These are phyloP conservation scores for Salix viminalis DNA, from an alignment of 345 rosid species.

Conservation along the genomic window DNA sequence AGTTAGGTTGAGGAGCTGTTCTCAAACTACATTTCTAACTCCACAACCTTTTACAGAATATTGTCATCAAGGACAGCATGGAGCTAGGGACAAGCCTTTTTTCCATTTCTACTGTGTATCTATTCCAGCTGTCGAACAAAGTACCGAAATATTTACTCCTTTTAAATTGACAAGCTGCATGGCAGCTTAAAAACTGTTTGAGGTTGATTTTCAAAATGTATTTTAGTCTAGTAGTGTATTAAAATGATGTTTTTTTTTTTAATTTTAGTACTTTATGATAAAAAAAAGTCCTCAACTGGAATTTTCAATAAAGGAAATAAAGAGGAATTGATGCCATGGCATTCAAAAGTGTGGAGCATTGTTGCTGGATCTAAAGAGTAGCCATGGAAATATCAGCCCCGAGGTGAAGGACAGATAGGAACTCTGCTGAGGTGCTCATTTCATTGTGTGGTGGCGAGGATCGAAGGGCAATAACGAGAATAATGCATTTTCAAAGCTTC, in stretches of 20 bases:
- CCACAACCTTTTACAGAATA: not conserved
- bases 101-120: slow-evolving; percentile 7
- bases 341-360: not conserved
- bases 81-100: not conserved
- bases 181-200: no score
- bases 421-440: not conserved
- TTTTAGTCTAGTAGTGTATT: no score
- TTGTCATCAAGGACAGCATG: not conserved
- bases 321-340: not conserved
- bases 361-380: not conserved
- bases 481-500: slow-evolving; percentile 21
- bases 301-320: no score
- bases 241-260: no score
- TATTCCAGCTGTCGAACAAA: not conserved
- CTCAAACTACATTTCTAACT: slow-evolving; percentile 1
- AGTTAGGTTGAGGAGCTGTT: slow-evolving; percentile 2
- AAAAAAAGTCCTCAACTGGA: no score
- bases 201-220: no score
- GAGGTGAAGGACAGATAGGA: not conserved
- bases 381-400: slow-evolving; percentile 5
- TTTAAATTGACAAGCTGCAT: slow-evolving; percentile 7
- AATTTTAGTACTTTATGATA: no score
- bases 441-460: slow-evolving; percentile 20
- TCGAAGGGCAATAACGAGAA: slow-evolving; percentile 27
- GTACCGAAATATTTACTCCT: not conserved